Conservation (phyloP, 257 asterid species). For the Solanum habrochaites region DNA sequence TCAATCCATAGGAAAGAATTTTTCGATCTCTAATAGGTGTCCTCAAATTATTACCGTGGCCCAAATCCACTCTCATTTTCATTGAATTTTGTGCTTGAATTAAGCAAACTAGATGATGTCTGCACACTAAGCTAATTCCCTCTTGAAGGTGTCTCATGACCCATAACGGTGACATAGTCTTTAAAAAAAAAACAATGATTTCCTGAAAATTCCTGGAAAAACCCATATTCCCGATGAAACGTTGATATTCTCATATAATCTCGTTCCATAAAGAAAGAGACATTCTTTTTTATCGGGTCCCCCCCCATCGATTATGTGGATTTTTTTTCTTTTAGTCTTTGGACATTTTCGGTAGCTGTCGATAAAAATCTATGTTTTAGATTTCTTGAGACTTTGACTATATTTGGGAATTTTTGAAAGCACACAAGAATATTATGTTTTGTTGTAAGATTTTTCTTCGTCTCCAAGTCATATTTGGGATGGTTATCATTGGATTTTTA, state of each 20-base stretch:
- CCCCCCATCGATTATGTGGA: conserved; percentile 56
- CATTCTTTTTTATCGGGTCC: conserved; percentile 52
- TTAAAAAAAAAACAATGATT: conserved; percentile 30
- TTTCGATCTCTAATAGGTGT: conserved; percentile 24
- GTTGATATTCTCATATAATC: conserved; percentile 46
- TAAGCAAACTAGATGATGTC: conserved; percentile 49
- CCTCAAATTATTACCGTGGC: conserved; percentile 37
- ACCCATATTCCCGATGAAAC: conserved; percentile 34
- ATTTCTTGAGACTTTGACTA: conserved; percentile 32
- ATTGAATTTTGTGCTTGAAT: conserved; percentile 39
- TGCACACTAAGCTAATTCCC: conserved; percentile 34
- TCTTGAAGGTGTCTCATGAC: conserved; percentile 29
- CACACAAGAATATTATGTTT: background rate
- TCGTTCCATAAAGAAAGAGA: conserved; percentile 36
- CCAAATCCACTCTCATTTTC: conserved; percentile 44
- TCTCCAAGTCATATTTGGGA: background rate
- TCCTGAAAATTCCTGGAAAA: conserved; percentile 29
- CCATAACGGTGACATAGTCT: conserved; percentile 16
- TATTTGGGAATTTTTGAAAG: conserved; percentile 15
- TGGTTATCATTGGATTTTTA: conserved; percentile 27
- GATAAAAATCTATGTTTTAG: conserved; percentile 27
- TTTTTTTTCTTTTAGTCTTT: conserved; percentile 68
- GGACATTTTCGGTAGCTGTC: conserved; percentile 44
- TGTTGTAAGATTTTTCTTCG: background rate
- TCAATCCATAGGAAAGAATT: conserved; percentile 56